These are phyloP conservation scores for Arthrobotrys musiformis DNA, from an alignment of 2,329 filamentous ascomycete species.

Conservation along the genomic window DNA sequence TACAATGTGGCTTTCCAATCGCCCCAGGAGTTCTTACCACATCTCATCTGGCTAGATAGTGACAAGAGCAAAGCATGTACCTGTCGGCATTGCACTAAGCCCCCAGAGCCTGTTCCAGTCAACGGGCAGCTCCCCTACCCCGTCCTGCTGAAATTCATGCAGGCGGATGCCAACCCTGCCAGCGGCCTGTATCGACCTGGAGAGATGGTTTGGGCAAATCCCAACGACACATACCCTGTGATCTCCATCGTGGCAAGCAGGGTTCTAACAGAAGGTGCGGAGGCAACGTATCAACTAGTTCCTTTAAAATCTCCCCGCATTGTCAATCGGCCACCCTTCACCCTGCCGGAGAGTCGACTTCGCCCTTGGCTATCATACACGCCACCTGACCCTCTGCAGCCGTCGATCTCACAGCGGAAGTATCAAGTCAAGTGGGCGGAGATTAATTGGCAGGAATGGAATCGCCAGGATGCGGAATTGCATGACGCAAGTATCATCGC, in stretches of 20 bases:
- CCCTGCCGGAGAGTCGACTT: constrained; percentile 37
- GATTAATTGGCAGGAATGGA: constrained; percentile 53
- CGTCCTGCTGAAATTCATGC: constrained; percentile 35
- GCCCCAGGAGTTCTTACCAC: constrained; percentile 46
- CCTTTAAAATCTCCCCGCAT: constrained; percentile 53
- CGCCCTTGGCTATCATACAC: constrained; percentile 54
- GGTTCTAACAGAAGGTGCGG: constrained; percentile 28
- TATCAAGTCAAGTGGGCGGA: constrained; percentile 54
- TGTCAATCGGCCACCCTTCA: constrained; percentile 27
- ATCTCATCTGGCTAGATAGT: constrained; percentile 41
- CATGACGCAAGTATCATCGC: constrained; percentile 54
- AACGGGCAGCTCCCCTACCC: constrained; percentile 29
- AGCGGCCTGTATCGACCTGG: constrained; percentile 45
- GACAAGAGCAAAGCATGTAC: constrained; percentile 42
- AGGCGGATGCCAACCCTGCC: constrained; percentile 40
- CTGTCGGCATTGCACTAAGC: constrained; percentile 36
- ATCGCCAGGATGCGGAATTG: constrained; percentile 47
- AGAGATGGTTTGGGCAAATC: constrained; percentile 54
- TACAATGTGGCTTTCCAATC: constrained; percentile 38
- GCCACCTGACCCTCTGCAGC: constrained; percentile 51
- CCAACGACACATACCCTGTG: constrained; percentile 47
- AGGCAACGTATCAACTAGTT: constrained; percentile 41
- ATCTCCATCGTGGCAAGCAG: constrained; percentile 48
- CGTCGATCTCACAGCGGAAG: constrained; percentile 46
- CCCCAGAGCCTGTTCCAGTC: constrained; percentile 5